Percentiles rank a stretch among this genome's conserved stretches.
phyloP scores from a whole-genome alignment of 805 yeast species.

The Blastobotrys chiropterorum region DNA sequence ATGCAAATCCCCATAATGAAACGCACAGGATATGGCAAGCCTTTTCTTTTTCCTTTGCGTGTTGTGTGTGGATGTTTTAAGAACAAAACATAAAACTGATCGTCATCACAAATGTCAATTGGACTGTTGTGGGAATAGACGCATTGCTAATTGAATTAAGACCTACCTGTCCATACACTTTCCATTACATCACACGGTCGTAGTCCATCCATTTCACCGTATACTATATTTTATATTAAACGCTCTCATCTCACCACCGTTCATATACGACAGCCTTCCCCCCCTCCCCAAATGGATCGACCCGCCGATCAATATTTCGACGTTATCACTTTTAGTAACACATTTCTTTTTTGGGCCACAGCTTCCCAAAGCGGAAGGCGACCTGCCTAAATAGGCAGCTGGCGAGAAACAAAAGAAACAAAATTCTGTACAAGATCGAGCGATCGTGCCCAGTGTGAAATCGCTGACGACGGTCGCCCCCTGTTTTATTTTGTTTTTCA shows the following conservation, averaged over 20 bases:
- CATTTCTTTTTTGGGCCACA: neutral
- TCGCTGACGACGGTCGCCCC: neutral
- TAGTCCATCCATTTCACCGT: no score
- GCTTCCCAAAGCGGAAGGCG: neutral
- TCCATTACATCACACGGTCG: no score
- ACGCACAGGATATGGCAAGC: neutral
- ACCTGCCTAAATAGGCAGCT: neutral
- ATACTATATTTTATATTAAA: no score
- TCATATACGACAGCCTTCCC: no score
- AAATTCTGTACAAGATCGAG: neutral
- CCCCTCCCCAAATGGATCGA: neutral
- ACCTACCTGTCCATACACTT: no score
- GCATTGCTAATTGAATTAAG: no score
- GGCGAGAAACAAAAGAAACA: neutral
- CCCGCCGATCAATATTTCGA: neutral
- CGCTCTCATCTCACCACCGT: no score
- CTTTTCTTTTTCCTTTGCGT: neutral
- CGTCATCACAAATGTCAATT: neutral
- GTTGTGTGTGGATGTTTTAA: neutral
- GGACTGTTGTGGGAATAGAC: neutral
- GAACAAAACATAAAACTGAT: neutral
- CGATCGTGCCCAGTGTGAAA: neutral
- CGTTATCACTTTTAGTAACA: neutral
- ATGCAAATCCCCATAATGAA: neutral
- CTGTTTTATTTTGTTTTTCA: neutral